Evolutionary conservation across 2,329 filamentous ascomycete genomes (phyloP).

Genomic region (Colletotrichum camelliae): DNA sequence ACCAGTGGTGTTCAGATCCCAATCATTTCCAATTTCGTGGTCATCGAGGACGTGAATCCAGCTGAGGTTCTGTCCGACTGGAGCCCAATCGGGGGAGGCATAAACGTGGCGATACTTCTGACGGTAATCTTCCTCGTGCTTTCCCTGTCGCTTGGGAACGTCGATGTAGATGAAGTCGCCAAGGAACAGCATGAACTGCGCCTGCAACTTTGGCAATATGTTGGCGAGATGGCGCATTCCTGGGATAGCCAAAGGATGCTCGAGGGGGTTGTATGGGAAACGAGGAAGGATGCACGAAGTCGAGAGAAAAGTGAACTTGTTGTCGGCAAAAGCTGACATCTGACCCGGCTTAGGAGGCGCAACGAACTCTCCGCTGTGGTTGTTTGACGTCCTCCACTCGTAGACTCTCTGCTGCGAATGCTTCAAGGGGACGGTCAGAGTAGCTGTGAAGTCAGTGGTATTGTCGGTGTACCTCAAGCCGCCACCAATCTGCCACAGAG

Average conservation of each 20-base stretch:
- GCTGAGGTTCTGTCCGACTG: slow-evolving; percentile 78
- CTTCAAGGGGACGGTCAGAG: slow-evolving; percentile 67
- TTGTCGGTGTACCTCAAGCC: slow-evolving; percentile 70
- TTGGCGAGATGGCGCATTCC: slow-evolving; percentile 79
- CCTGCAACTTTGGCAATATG: slow-evolving; percentile 73
- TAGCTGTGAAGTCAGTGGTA: slow-evolving; percentile 82
- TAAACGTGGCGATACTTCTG: slow-evolving; percentile 97
- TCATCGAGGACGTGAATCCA: slow-evolving; percentile 98
- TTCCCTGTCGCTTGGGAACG: slow-evolving; percentile 81
- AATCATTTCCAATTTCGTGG: slow-evolving; percentile 96
- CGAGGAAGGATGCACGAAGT: slow-evolving; percentile 92
- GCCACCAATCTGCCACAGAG: slow-evolving; percentile 71
- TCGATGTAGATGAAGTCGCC: slow-evolving; percentile 93
- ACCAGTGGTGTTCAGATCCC: slow-evolving; percentile 81
- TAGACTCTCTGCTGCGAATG: slow-evolving; percentile 77
- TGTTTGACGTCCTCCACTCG: slow-evolving; percentile 85
- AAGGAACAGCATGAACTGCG: slow-evolving; percentile 82
- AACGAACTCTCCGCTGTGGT: slow-evolving; percentile 81
- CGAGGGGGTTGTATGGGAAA: slow-evolving; percentile 86
- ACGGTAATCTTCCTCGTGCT: slow-evolving; percentile 76
- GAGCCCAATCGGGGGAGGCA: slow-evolving; percentile 87
- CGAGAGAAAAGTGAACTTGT: slow-evolving; percentile 86
- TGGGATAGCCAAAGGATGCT: slow-evolving; percentile 81
- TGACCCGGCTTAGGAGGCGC: slow-evolving; percentile 76
- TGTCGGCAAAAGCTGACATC: slow-evolving; percentile 63